phyloP scores from a whole-genome alignment of 2,329 filamentous ascomycete genomes.

The Pyrenophora teres region DNA sequence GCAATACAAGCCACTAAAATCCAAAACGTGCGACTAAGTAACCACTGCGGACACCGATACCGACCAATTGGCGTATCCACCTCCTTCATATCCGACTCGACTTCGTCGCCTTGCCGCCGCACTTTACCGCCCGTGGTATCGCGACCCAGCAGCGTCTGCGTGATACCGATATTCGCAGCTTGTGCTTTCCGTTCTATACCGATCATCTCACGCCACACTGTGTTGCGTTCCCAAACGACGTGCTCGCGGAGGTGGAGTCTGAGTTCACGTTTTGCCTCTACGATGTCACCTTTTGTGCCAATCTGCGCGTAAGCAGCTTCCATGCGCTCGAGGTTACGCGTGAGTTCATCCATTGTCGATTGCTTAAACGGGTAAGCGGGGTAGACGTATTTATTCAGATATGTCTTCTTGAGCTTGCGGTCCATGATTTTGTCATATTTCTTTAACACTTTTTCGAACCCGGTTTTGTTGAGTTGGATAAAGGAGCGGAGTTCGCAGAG shows the following conservation, averaged over 20 bases:
- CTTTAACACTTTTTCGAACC: constrained; percentile 94
- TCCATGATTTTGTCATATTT: constrained; percentile 98
- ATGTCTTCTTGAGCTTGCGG: constrained; percentile 75
- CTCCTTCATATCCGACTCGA: constrained; percentile 67
- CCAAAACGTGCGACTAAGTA: constrained; percentile 81
- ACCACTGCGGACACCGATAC: constrained; percentile 76
- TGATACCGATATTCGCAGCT: constrained; percentile 83
- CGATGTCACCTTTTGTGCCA: constrained; percentile 79
- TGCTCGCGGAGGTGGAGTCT: constrained; percentile 91
- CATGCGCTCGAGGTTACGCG: constrained; percentile 73
- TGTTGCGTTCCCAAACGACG: constrained; percentile 98
- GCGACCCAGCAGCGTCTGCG: constrained; percentile 77
- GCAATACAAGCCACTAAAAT: constrained; percentile 71
- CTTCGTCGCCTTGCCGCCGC: constrained; percentile 83
- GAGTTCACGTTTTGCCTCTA: constrained; percentile 79
- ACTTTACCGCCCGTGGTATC: constrained; percentile 70
- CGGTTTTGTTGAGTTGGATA: constrained; percentile 93
- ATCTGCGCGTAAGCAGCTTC: constrained; percentile 81
- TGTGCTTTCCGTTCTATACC: constrained; percentile 95
- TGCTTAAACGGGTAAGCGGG: constrained; percentile 80
- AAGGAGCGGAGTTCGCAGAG: constrained; percentile 96
- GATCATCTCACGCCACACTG: constrained; percentile 98
- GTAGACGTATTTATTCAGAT: constrained; percentile 75
- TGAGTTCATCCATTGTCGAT: constrained; percentile 70
- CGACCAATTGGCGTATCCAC: constrained; percentile 79